phyloP scores from a whole-genome alignment of 345 rosid genomes.

The Turnera subulata region DNA sequence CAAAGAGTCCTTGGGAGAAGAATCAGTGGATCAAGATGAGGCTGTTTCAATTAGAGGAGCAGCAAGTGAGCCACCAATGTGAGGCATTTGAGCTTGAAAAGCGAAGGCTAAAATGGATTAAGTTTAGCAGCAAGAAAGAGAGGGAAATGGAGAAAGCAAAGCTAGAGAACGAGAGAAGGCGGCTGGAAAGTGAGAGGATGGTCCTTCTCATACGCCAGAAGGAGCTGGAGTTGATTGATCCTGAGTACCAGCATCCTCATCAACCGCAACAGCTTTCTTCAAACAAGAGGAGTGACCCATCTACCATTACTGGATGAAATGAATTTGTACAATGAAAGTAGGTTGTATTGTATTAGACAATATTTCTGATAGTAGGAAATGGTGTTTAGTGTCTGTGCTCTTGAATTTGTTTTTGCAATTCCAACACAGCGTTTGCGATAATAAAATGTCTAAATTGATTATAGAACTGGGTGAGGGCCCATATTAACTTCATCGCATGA shows the following conservation, averaged over 20 bases:
- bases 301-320: constrained; percentile 48
- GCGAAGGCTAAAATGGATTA: constrained; percentile 90
- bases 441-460: too few species aligned
- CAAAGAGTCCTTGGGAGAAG: constrained; percentile 76
- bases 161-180: constrained; percentile 60
- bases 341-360: too few species aligned
- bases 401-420: too few species aligned
- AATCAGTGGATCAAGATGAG: constrained; percentile 72
- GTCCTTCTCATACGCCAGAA: constrained; percentile 53
- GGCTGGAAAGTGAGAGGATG: constrained; percentile 80
- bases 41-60: constrained; percentile 65
- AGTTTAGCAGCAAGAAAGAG: constrained; percentile 79
- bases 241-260: constrained; percentile 24
- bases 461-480: too few species aligned
- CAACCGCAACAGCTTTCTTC: constrained; percentile 49
- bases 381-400: too few species aligned
- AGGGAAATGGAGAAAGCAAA: constrained; percentile 91
- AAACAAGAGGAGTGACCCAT: constrained; percentile 62
- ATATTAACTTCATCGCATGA: too few species aligned
- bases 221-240: constrained; percentile 58
- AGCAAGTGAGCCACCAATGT: constrained; percentile 51
- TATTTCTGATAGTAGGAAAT: too few species aligned
- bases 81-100: constrained; percentile 79
- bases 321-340: neutral
- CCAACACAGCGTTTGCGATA: too few species aligned